Evolutionary conservation across 306 rosid genomes (phyloP).

Genomic region (Alnus rubra): DNA sequence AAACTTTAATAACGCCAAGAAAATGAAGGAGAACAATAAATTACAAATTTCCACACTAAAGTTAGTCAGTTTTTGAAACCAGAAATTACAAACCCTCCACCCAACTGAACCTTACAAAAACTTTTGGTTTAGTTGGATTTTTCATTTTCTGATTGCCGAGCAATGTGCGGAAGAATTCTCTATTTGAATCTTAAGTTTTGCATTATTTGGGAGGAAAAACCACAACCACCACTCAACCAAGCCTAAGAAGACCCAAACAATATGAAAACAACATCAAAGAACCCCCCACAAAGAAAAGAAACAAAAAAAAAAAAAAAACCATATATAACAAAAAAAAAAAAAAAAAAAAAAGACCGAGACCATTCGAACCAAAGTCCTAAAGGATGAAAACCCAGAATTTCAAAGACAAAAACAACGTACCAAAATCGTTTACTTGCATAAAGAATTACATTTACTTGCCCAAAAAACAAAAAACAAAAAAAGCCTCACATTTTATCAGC

Average conservation of each 20-base stretch:
- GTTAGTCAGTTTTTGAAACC: neutral
- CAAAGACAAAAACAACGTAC: neutral
- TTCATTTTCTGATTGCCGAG: neutral
- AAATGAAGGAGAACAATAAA: neutral
- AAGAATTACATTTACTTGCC: constrained; percentile 37
- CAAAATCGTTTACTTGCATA: neutral
- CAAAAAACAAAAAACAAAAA: neutral
- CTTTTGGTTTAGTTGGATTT: neutral
- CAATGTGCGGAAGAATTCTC: neutral
- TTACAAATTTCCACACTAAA: neutral
- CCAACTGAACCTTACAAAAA: neutral
- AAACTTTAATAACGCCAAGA: neutral
- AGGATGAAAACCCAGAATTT: constrained; percentile 16
- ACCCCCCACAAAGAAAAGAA: neutral
- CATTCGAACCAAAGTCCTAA: constrained; percentile 1
- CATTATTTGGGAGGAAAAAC: neutral
- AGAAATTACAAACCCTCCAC: neutral
- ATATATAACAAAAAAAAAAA: neutral
- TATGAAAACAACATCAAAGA: neutral
- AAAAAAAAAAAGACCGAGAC: neutral
- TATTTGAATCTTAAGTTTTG: neutral
- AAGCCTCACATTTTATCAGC: constrained; percentile 57
- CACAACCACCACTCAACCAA: constrained; percentile 7
- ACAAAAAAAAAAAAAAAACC: neutral
- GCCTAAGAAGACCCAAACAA: neutral